Evolutionary conservation across 2,329 filamentous ascomycete genomes (phyloP), one percentile per base, ranked within the genome.

Genomic region (Sphaerulina populicola): DNA sequence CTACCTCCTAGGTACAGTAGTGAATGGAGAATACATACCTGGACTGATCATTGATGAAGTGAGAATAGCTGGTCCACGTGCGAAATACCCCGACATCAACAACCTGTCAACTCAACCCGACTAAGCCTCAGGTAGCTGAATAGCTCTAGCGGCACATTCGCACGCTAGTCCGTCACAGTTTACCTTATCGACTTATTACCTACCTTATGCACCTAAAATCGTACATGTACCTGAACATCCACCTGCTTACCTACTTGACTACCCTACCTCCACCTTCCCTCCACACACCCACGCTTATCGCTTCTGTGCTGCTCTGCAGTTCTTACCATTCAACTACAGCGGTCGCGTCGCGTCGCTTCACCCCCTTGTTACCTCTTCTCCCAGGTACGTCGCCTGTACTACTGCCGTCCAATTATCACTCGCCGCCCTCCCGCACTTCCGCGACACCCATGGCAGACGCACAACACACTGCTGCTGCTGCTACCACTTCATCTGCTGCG

Each of bases 401-500:
- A 4, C 11, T 33, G 11, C 30, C 38, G 18, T 18, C 6, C 15
- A 21, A 18, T 40, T 23, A 7, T 23, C 11, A 40, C 15, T 21
- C 11, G 11, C 21, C 15, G 14, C 14, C 38, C 15, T 21, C 15
- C 45, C 27, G 39, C 38, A 14, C 12, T 47, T 27, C 18, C 18
- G 18, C 18, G 18, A 33, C 21, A 18, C 23, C 31, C 37, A 48
- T 48, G 45, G 14, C 45, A 31, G 45, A 48, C 38, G 45, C 45
- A 36, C 44, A 37, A 37, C 35, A 18, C 18, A 18, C 18, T 18
- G 18, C 18, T 18, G 18, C 15, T n/a, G 14, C 38, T 23, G 6
- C 38, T 14, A 12, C 38, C 21, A 11, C 38, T 14, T 15, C 45
- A 40, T 35, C 45, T 27, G 14, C 33, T 14, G 14, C 45, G 23